Base-by-base conservation (phyloP, 768 basidiomycete species). In the Amanita pseudoporphyria region DNA sequence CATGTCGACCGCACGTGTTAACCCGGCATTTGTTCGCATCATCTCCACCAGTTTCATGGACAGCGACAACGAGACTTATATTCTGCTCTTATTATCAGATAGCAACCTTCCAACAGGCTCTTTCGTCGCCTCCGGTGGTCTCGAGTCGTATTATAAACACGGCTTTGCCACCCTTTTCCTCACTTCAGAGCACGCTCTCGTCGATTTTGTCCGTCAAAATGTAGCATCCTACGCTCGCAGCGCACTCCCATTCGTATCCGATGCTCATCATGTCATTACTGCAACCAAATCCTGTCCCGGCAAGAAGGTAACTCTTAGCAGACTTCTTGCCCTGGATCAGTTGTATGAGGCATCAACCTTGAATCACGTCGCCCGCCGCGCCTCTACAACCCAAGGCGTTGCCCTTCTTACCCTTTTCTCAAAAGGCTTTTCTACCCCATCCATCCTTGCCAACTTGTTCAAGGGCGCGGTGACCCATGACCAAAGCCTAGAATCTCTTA, bases 51-150 rank as follows among this genome's bases (percentile, higher is more conserved):
- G 44, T 45, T 57, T 40, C 55, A 69, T 68, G 66, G 49, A 63
- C 59, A 54, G 61, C 57, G 62, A 65, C 58, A 69, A 68, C 51
- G 82, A 87, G 60, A 70, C 76, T 0, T 88, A 86, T 63, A 66
- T 91, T 26, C 71, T 91, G 14, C 77, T 93, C 35, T 73, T 94
- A 31, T 76, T 95, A 37, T 77, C 88, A 0, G 92, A 95, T 69
- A 87, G 89, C 53, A 97, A 95, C 64, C 81, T 99, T 3, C 96
- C 96, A 2, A 98, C 95, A 0, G 96, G 96, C 31, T 86, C 95
- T 1, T 99, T 99, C 64, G 89, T 97, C 52, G 89, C 94, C 0
- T 96, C 93, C 1, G 79, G 89, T 2, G 95, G 95, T 1, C 76
- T 98, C 52, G 95, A 99, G 60, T 91, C 92, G 4, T 93, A 81